Base-by-base conservation (phyloP, 2,329 filamentous ascomycete species). In the Aspergillus brunneoviolaceus region DNA sequence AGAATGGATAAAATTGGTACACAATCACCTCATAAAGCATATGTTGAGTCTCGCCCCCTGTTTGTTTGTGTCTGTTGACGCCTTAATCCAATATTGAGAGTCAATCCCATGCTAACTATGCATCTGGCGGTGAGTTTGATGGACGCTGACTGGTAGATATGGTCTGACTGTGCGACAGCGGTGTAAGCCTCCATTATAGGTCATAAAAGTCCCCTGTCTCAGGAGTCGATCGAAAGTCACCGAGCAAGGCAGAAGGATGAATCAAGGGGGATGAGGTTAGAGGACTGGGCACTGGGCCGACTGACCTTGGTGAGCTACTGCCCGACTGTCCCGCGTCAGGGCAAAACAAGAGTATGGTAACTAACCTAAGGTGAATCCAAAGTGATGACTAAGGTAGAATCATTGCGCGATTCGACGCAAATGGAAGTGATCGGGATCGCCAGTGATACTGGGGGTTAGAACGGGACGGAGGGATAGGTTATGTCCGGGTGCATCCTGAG, bases 21-120 rank as follows among this genome's bases (percentile, higher is more conserved):
- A 57, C 45, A 56, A 60, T 62, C 57, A 63, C 53, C 55, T 57
- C 54, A 61, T 63, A 53, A 31, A 45, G 52, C n/a, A 31, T 45
- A 47, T 47, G 23, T 9, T 23, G 31, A 31, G 31, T 27, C 6
- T 51, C n/a, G 21, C 23, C 25, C 33, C 33, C 14, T 27, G 23
- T 29, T 27, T 23, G 16, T 23, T 19, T 57, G 6, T 11, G 7
- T 27, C 31, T 21, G 16, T 57, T 31, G 49, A 51, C n/a, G 35
- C 51, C 53, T 47, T 21, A 23, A 11, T 31, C 48, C 42, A 45
- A 55, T 12, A 16, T 23, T 21, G 59, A 59, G 59, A 45, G 51
- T 57, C 53, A 35, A 29, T 19, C 39, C 14, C 48, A 52, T 29
- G 49, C 52, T 33, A 9, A 19, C 39, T 19, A 27, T 21, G 25